phyloP scores from a whole-genome alignment of 208 protist species.

The Polymyxa betae region DNA sequence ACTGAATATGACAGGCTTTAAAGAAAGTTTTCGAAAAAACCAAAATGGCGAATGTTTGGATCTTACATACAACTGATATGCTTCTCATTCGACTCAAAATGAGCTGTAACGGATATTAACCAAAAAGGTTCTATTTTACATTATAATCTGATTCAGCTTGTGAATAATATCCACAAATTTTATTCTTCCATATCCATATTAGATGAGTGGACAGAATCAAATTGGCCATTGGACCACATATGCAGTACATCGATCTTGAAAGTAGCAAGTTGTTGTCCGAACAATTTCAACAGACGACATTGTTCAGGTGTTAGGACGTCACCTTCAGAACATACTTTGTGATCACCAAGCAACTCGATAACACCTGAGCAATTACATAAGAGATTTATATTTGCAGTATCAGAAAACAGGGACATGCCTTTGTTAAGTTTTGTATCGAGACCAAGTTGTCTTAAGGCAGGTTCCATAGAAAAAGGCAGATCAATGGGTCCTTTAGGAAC shows the following conservation, averaged over 20 bases:
- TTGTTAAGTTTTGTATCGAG: slow-evolving; percentile 42
- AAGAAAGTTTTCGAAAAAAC: too few species aligned
- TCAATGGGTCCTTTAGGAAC: background rate
- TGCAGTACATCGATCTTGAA: slow-evolving; percentile 11
- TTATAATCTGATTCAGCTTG: too few species aligned
- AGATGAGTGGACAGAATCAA: background rate
- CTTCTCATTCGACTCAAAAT: too few species aligned
- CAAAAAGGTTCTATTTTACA: too few species aligned
- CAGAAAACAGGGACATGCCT: background rate
- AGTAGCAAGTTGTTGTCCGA: background rate
- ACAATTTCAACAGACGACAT: slow-evolving; percentile 38
- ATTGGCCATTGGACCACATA: slow-evolving; percentile 34
- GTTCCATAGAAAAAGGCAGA: slow-evolving; percentile 37
- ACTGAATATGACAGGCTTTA: too few species aligned
- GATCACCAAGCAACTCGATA: background rate
- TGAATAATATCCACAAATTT: too few species aligned
- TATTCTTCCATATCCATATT: background rate
- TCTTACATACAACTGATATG: too few species aligned
- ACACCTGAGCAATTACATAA: background rate
- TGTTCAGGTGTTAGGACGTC: slow-evolving; percentile 42
- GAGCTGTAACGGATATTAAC: too few species aligned
- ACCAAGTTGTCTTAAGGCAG: slow-evolving; percentile 25
- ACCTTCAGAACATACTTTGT: slow-evolving; percentile 15
- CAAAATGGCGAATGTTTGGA: too few species aligned
- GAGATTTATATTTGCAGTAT: background rate